These are phyloP conservation scores for Dendrobium chrysotoxum DNA, from an alignment of 106 monocot genomes.

Conservation along the genomic window DNA sequence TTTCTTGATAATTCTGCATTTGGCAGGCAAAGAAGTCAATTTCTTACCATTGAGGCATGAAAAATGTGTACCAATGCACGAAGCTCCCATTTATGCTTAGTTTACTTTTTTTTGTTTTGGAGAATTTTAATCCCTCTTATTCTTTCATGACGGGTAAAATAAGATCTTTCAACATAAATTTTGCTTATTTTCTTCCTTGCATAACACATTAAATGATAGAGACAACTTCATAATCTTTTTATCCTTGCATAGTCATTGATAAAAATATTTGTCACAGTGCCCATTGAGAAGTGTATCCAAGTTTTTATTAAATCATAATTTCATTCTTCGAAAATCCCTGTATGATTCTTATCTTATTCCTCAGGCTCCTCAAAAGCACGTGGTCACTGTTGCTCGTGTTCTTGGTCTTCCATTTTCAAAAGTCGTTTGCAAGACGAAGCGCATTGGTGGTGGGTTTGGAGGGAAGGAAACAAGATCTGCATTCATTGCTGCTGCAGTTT, in stretches of 20 bases:
- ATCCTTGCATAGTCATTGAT: neutral
- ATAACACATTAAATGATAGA: neutral
- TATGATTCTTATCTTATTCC: constrained; percentile 5
- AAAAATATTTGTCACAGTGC: neutral
- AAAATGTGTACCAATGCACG: neutral
- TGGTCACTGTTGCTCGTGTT: constrained; percentile 61
- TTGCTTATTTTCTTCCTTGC: neutral
- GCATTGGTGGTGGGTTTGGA: constrained; percentile 99
- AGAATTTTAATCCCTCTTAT: neutral
- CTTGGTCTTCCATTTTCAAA: constrained; percentile 88
- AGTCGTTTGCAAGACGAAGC: constrained; percentile 95
- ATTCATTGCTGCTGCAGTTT: constrained; percentile 84
- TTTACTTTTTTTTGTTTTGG: neutral
- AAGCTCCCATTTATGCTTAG: neutral
- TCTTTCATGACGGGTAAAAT: neutral
- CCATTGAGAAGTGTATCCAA: neutral
- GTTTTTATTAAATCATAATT: constrained; percentile 4
- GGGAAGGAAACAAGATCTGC: constrained; percentile 95
- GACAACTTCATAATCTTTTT: neutral
- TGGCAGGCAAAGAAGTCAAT: neutral
- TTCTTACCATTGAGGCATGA: neutral
- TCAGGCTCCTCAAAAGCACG: constrained; percentile 75
- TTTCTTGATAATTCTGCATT: neutral
- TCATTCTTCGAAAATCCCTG: neutral
- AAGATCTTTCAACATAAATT: neutral